Evolutionary conservation across 2,329 filamentous ascomycete genomes (phyloP).

Genomic region (Fusarium sororula): DNA sequence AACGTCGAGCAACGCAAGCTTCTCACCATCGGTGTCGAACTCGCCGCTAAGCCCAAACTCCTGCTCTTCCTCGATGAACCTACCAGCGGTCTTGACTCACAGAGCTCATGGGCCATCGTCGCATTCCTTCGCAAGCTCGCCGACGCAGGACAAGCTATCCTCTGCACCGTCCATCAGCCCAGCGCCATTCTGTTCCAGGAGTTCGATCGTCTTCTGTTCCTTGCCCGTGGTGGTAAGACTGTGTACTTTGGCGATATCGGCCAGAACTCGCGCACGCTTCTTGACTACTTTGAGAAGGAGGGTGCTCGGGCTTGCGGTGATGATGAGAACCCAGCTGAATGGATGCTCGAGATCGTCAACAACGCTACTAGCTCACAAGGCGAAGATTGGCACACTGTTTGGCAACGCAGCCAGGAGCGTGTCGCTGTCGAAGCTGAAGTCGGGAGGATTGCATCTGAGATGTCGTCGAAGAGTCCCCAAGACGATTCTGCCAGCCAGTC

Average conservation of each 20-base stretch:
- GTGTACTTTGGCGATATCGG: constrained; percentile 77
- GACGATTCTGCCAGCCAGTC: constrained; percentile 49
- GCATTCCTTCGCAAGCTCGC: constrained; percentile 70
- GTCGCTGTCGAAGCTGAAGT: constrained; percentile 67
- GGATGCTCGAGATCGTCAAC: constrained; percentile 70
- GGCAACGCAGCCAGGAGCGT: constrained; percentile 64
- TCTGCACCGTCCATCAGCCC: constrained; percentile 66
- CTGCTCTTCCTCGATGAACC: constrained; percentile 71
- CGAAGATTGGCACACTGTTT: constrained; percentile 74
- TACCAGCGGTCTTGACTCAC: constrained; percentile 68
- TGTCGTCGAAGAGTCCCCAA: constrained; percentile 25
- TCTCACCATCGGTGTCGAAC: constrained; percentile 68
- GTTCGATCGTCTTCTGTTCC: constrained; percentile 70
- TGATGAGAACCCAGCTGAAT: constrained; percentile 79
- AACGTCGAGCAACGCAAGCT: constrained; percentile 71
- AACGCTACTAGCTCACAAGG: constrained; percentile 50
- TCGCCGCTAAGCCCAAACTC: constrained; percentile 65
- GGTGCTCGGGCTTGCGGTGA: constrained; percentile 68
- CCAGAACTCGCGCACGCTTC: constrained; percentile 63
- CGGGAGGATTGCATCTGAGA: constrained; percentile 66
- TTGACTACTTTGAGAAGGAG: constrained; percentile 71
- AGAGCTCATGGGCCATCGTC: constrained; percentile 71
- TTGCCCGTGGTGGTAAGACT: constrained; percentile 71
- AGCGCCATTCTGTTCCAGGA: constrained; percentile 62
- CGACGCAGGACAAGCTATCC: constrained; percentile 60